Percentiles rank a stretch among this genome's conserved stretches.
Conservation (phyloP, 768 basidiomycete species). For the Scleroderma citrinum region DNA sequence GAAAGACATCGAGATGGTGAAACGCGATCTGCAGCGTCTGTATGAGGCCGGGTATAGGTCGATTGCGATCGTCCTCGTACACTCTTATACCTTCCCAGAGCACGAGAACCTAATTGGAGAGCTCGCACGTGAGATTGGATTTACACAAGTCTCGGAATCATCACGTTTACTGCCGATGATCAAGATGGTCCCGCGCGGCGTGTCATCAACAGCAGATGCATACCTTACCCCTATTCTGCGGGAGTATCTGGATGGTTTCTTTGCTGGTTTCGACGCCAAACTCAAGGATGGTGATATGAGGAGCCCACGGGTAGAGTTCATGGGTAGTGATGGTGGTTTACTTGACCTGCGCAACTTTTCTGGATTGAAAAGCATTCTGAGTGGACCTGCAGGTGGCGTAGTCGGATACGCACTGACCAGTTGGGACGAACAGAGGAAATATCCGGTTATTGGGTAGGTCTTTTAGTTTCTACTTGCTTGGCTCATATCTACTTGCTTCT, state of each 20-base stretch:
- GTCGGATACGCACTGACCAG: conserved; percentile 89
- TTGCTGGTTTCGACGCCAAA: conserved; percentile 76
- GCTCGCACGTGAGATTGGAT: conserved; percentile 77
- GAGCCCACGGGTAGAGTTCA: conserved; percentile 84
- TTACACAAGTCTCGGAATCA: conserved; percentile 84
- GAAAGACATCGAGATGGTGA: conserved; percentile 49
- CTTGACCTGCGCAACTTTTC: conserved; percentile 80
- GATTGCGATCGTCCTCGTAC: conserved; percentile 82
- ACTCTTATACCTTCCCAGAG: conserved; percentile 87
- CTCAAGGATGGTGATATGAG: conserved; percentile 52
- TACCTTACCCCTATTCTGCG: conserved; percentile 88
- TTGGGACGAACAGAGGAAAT: conserved; percentile 68
- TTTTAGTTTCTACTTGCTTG: not conserved
- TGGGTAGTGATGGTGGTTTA: conserved; percentile 90
- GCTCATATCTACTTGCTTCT: not conserved
- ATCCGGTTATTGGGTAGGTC: conserved; percentile 79
- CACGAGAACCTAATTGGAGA: conserved; percentile 74
- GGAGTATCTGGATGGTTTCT: conserved; percentile 88
- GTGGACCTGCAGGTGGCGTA: conserved; percentile 92
- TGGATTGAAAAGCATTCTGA: conserved; percentile 88
- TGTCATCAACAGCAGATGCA: conserved; percentile 90
- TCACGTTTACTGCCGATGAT: conserved; percentile 89
- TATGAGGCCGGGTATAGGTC: conserved; percentile 83
- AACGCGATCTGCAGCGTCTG: conserved; percentile 58
- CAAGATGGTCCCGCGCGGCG: conserved; percentile 90